Conservation (phyloP, 202 grass and related monocot species). For the Carex arenaria region DNA sequence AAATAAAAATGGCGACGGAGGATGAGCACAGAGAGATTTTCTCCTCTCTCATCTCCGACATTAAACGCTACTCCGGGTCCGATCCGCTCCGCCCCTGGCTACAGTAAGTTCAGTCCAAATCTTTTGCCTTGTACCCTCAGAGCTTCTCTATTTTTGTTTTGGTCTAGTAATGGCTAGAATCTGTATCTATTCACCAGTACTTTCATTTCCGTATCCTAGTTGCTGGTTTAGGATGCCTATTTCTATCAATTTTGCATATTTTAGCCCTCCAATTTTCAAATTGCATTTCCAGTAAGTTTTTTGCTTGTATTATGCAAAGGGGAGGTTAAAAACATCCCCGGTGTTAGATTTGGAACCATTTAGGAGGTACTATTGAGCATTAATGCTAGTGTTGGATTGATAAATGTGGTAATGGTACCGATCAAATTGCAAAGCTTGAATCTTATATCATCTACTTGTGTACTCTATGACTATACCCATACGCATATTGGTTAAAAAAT, state of each 20-base stretch:
- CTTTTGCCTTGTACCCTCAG: slow-evolving; percentile 4
- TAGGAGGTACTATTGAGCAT: background rate
- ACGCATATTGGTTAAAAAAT: background rate
- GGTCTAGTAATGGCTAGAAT: background rate
- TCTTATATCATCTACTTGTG: background rate
- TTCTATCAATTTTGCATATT: background rate
- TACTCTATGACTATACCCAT: background rate
- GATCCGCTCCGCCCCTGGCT: slow-evolving; percentile 91
- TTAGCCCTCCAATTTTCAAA: background rate
- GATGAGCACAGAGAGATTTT: slow-evolving; percentile 59
- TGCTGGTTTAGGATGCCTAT: background rate
- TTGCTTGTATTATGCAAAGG: background rate
- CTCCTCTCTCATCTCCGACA: slow-evolving; percentile 52
- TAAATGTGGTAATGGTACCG: background rate
- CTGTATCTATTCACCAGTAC: background rate
- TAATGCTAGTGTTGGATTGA: background rate
- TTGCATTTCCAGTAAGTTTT: background rate
- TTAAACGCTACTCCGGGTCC: slow-evolving; percentile 59
- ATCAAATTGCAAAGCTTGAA: background rate
- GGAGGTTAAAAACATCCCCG: background rate
- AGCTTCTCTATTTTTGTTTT: background rate
- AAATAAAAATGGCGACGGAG: slow-evolving; percentile 32
- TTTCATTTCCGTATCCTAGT: background rate
- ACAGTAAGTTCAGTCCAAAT: slow-evolving; percentile 30
- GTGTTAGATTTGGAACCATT: background rate